Percentiles rank a stretch among this genome's conserved stretches.
Evolutionary conservation across 768 basidiomycete species (phyloP).

Genomic region (Trametes sanguinea): DNA sequence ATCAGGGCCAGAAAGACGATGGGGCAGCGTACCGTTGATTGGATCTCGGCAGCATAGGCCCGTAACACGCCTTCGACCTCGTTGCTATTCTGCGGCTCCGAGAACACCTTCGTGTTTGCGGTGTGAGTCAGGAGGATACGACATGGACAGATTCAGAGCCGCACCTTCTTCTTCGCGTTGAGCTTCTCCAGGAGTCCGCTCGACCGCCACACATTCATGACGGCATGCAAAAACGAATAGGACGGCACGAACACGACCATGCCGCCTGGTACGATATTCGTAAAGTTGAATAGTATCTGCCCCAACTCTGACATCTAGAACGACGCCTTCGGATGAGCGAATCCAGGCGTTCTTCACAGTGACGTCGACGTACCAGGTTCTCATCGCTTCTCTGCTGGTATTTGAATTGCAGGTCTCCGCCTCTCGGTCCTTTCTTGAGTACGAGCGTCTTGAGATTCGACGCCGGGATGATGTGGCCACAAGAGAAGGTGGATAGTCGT

Average conservation of each 20-base stretch:
- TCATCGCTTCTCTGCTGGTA: conserved; percentile 69
- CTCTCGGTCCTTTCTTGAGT: conserved; percentile 72
- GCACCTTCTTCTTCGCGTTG: conserved; percentile 71
- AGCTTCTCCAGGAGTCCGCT: conserved; percentile 66
- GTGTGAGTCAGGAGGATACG: too few relatives aligned
- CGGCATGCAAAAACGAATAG: conserved; percentile 74
- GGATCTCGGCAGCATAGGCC: conserved; percentile 61
- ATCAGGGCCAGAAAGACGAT: not conserved
- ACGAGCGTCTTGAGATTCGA: conserved; percentile 77
- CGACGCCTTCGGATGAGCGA: too few relatives aligned
- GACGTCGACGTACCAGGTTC: conserved; percentile 45
- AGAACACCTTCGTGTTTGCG: conserved; percentile 63
- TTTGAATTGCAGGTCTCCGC: conserved; percentile 78
- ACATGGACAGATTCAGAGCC: too few relatives aligned
- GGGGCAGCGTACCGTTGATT: conserved; percentile 6
- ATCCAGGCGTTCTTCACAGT: too few relatives aligned
- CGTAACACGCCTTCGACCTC: conserved; percentile 76
- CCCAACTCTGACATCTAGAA: conserved; percentile 79
- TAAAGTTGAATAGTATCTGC: conserved; percentile 78
- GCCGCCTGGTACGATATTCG: conserved; percentile 77
- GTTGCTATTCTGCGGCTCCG: conserved; percentile 74
- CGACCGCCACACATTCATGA: conserved; percentile 66
- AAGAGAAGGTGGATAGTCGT: conserved; percentile 79
- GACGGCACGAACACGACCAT: conserved; percentile 95
- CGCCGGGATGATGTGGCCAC: conserved; percentile 87